phyloP scores from a whole-genome alignment of 345 rosid genomes.

The Anacardium occidentale region DNA sequence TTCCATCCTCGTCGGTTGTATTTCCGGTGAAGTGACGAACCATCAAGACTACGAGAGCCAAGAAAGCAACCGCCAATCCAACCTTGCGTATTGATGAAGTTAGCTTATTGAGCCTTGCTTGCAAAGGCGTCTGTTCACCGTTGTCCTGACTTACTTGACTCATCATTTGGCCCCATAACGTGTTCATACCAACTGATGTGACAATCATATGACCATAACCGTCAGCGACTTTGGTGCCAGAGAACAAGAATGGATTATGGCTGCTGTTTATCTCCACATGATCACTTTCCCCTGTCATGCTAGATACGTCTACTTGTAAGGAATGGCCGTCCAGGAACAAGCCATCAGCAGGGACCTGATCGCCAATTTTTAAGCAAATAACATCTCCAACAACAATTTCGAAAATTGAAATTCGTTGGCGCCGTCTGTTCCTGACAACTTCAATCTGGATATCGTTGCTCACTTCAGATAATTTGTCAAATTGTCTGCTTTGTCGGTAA shows the following conservation, averaged over 20 bases:
- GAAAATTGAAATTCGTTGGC: constrained; percentile 44
- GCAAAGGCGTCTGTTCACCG: too few relatives aligned
- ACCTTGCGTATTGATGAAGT: too few relatives aligned
- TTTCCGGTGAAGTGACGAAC: too few relatives aligned
- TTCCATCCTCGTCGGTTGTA: constrained; percentile 27
- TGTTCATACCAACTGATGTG: constrained; percentile 72
- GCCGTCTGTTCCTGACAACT: constrained; percentile 47
- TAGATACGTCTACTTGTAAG: constrained; percentile 56
- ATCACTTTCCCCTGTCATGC: constrained; percentile 67
- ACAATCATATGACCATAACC: constrained; percentile 63
- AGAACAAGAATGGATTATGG: constrained; percentile 52
- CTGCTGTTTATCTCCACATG: constrained; percentile 34
- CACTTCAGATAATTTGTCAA: constrained; percentile 47
- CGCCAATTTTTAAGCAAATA: constrained; percentile 56
- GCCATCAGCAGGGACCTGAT: constrained; percentile 72
- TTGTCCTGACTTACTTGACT: too few relatives aligned
- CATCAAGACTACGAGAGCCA: too few relatives aligned
- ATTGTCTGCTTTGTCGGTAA: constrained; percentile 50
- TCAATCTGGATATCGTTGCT: constrained; percentile 54
- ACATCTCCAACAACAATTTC: constrained; percentile 72
- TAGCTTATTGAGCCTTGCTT: too few relatives aligned
- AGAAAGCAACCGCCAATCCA: too few relatives aligned
- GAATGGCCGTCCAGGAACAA: constrained; percentile 49
- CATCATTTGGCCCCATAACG: constrained; percentile 61
- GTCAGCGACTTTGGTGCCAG: constrained; percentile 56